Conservation (phyloP, 306 rosid species). For the Luffa aegyptiaca region DNA sequence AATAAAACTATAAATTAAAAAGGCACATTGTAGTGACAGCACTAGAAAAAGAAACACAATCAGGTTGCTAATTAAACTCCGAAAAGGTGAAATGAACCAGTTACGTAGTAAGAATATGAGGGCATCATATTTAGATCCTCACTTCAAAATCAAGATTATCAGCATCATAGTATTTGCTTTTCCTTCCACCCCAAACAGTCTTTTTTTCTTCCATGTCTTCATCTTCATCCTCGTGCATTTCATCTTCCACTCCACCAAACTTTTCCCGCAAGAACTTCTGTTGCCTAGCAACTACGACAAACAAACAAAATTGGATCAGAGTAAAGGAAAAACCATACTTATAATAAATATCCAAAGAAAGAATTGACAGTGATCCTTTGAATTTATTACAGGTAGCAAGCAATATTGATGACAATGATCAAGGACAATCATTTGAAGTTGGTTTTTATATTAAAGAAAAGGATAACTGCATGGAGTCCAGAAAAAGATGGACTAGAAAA, state of each 20-base stretch:
- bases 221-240: constrained; percentile 44
- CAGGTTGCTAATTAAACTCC: not conserved
- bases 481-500: not conserved
- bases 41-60: not conserved
- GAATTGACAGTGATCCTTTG: not conserved
- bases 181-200: constrained; percentile 33
- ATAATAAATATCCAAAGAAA: not conserved
- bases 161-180: constrained; percentile 38
- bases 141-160: constrained; percentile 83
- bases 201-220: constrained; percentile 44
- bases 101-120: not conserved
- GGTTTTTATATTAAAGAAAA: not conserved
- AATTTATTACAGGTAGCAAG: not conserved
- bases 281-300: constrained; percentile 49
- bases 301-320: constrained; percentile 10
- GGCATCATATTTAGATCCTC: constrained; percentile 10
- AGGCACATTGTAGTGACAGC: too few species aligned
- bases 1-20: not conserved
- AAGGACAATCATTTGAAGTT: not conserved
- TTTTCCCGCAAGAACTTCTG: constrained; percentile 37
- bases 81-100: not conserved
- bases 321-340: not conserved
- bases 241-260: constrained; percentile 65
- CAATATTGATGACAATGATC: not conserved
- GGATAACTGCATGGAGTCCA: not conserved